Evolutionary conservation across 2,329 filamentous ascomycete species (phyloP), one percentile per base, ranked within the genome.

Genomic region (Penicillium sp.): DNA sequence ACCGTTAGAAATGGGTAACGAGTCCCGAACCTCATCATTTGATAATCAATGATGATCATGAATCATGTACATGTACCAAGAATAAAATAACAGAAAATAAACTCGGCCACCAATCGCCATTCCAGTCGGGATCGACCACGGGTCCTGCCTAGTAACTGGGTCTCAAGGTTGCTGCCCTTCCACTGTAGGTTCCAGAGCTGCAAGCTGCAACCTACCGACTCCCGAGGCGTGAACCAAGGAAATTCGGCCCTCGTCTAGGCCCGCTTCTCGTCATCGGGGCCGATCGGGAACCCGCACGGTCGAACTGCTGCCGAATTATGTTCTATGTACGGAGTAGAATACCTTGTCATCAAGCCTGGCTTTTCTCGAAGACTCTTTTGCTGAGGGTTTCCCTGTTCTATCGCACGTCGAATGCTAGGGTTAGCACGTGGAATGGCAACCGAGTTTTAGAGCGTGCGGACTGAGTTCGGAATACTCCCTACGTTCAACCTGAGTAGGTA

Each of bases 261-360:
- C 50, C 50, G 50, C 50, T 40, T 37, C 27, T 53, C 41, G 40
- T 37, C 52, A 54, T 37, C 50, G 24, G 50, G 19, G 51, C 51
- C 51, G 51, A 46, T 54, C 51, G 52, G 41, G 40, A 46, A 47
- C 19, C 41, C 27, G 39, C 16, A 14, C 18, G 18, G 13, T 13
- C 9, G 41, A 16, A 24, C 41, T 10, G 24, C 16, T 33, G 16
- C 44, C 27, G 16, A 47, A 6, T 31, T 6, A 31, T 31, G n/a
- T 47, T 18, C 18, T 3, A 22, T 22, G 22, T 22, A 22, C 22
- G 22, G 22, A 22, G 22, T 19, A 10, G 6, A 6, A 18, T 14
- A 6, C 31, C 44, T 10, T 18, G 16, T 16, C 18, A 51, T 51
- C 36, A 24, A 24, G 18, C 27, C 4, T 13, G 31, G 3, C 31